Evolutionary conservation across 192 early-diverging fungal species (phyloP), one percentile per base, ranked within the genome.

Genomic region (Backusella psychrophila): DNA sequence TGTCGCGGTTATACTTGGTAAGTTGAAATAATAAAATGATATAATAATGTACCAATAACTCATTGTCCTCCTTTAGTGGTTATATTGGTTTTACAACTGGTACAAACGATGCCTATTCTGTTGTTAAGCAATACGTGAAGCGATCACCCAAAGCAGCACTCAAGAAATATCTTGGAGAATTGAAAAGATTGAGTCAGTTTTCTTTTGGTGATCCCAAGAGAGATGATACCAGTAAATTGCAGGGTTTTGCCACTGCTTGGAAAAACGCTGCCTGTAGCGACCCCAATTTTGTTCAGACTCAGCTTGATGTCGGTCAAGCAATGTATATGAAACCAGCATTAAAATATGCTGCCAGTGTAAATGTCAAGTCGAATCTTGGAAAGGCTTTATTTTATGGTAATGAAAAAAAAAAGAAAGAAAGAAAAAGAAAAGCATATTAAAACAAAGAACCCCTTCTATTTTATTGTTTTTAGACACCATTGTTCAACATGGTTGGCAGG

Each of bases 361-460:
- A 39, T 63, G 77, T 82, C 1, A 76, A 19, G 6, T 78, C 81
- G 0, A 82, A 79, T 72, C 63, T 82, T 26, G 81, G 81, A 6
- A 82, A 82, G 46, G 81, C 81, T 21, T 76, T 82, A 8, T 82
- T 82, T 68, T 82, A 82, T 67, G 80, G 80, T 82, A 75, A 34
- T 14, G 21, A 38, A 63, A 52, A 52, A 52, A 52, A 52, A 52
- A 3, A 59, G 17, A 46, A 14, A 21, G 31, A 7, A 26, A 53
- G 26, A 19, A 68, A 67, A 19, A 12, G 14, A 11, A 41, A 9
- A 14, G 15, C 17, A 17, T 44, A 44, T 17, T 23, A n/a, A 36
- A 53, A 49, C 52, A 44, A 53, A 23, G 15, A 31, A 8, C 39
- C 15, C 6, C 4, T 6, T 15, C 33, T 52, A 41, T n/a, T 39